These are phyloP conservation scores for Rosa lucieae DNA, from an alignment of 306 rosid genomes.

Conservation along the genomic window DNA sequence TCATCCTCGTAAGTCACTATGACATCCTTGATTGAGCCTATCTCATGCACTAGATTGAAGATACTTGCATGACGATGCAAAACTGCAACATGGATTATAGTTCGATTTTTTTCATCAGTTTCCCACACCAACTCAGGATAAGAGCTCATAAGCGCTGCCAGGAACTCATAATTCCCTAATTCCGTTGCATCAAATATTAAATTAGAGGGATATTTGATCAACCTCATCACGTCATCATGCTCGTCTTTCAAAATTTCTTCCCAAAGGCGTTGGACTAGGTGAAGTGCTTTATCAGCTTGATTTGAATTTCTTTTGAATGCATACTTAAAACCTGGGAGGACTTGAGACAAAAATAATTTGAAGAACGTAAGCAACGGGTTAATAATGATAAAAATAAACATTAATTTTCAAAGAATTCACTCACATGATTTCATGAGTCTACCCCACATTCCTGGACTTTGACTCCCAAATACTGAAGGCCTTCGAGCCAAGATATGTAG, in stretches of 20 bases:
- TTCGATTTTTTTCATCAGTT: slow-evolving; percentile 10
- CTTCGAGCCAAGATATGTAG: slow-evolving; percentile 31
- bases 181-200: slow-evolving; percentile 25
- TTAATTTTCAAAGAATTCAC: background rate
- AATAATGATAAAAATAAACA: background rate
- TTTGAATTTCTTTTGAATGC: background rate
- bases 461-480: background rate
- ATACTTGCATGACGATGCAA: slow-evolving; percentile 23
- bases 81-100: slow-evolving; percentile 31
- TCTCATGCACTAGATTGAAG: slow-evolving; percentile 26
- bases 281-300: slow-evolving; percentile 18
- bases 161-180: slow-evolving; percentile 32
- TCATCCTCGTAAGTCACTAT: background rate
- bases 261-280: slow-evolving; percentile 28
- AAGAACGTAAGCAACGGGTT: background rate
- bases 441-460: slow-evolving; percentile 3
- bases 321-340: background rate
- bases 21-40: slow-evolving; percentile 22
- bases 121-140: slow-evolving; percentile 31
- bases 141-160: slow-evolving; percentile 16
- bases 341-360: background rate
- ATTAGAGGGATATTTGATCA: background rate
- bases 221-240: background rate
- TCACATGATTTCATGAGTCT: background rate
- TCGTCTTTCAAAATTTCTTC: background rate